Conservation (phyloP, 164 flowering plant genomes). For the Nelumbo lutea region DNA sequence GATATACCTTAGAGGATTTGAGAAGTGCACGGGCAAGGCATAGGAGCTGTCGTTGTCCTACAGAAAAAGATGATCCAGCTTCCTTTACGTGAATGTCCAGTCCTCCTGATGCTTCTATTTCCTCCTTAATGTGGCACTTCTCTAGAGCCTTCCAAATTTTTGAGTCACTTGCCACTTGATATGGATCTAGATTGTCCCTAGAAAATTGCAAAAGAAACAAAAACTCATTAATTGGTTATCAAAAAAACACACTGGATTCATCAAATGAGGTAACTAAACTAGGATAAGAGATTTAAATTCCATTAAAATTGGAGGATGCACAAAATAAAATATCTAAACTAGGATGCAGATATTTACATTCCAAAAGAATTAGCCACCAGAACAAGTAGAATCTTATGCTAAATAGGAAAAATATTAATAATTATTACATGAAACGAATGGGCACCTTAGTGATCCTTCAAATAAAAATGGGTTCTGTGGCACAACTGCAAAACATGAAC, state of each 20-base stretch:
- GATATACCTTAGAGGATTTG: constrained; percentile 70
- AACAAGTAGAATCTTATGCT: background rate
- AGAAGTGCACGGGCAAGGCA: constrained; percentile 97
- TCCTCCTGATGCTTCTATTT: constrained; percentile 80
- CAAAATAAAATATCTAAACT: too few relatives aligned
- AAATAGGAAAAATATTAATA: background rate
- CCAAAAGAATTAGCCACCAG: too few relatives aligned
- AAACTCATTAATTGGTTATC: background rate
- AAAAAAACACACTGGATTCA: background rate
- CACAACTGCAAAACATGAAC: constrained; percentile 73
- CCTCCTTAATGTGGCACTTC: constrained; percentile 84
- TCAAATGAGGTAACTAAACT: background rate
- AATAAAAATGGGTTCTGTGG: constrained; percentile 96
- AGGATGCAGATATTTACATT: too few relatives aligned
- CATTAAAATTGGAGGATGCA: too few relatives aligned
- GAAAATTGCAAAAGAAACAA: constrained; percentile 10
- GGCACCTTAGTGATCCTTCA: constrained; percentile 76
- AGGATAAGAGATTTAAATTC: too few relatives aligned
- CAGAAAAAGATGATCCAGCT: constrained; percentile 77
- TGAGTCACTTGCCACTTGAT: constrained; percentile 33
- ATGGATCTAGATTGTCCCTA: constrained; percentile 92
- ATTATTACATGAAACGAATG: background rate
- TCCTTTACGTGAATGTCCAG: constrained; percentile 66
- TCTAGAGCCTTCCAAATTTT: constrained; percentile 67
- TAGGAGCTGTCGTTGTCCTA: constrained; percentile 88